Base-by-base conservation (phyloP, 345 rosid genomes). In the Gossypioides kirkii region DNA sequence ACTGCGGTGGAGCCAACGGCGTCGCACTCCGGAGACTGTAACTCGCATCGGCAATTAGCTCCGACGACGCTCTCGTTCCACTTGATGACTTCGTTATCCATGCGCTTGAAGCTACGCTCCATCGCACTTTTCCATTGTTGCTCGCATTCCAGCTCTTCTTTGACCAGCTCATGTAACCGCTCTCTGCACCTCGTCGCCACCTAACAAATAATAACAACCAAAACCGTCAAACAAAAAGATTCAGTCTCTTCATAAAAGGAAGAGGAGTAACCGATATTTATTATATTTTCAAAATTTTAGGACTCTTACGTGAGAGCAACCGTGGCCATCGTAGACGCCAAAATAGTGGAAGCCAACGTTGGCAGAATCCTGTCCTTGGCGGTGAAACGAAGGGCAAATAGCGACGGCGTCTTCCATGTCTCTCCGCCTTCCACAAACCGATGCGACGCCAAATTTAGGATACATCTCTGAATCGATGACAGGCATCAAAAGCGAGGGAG, bases 1-100 rank as follows among this genome's bases (percentile, higher is more conserved):
- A 91, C 93, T 1, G 97, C 96, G 1, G 98, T 96, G 5, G 99
- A 93, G 62, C 98, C 99, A 1, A 89, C 97, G 12, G 97, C 93
- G 26, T 89, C 91, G 72, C 89, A 86, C 50, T 86, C 88, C 1
- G 93, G 94, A 0, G 88, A 71, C 41, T 80, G 94, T 67, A 89
- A 84, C 84, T 89, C 97, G 71, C 97, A 91, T 28, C 85, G 76
- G 16, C 97, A 91, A 8, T 63, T 82, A 1, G 86, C 77, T 3
- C 55, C 74, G 8, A 18, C 77, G 10, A 59, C 22, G 13, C 32
- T 79, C 2, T 74, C 70, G 38, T 72, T 80, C 71, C 70, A 79
- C 62, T 61, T 61, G 17, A 46, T 47, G 26, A 73, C 69, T 47
- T 73, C 94, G 54, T 78, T 74, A 62, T 91, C 94, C 94, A 91